Evolutionary conservation across 2,329 filamentous ascomycete genomes (phyloP), one percentile per base, ranked within the genome.

Genomic region (Hansfordia pulvinata): DNA sequence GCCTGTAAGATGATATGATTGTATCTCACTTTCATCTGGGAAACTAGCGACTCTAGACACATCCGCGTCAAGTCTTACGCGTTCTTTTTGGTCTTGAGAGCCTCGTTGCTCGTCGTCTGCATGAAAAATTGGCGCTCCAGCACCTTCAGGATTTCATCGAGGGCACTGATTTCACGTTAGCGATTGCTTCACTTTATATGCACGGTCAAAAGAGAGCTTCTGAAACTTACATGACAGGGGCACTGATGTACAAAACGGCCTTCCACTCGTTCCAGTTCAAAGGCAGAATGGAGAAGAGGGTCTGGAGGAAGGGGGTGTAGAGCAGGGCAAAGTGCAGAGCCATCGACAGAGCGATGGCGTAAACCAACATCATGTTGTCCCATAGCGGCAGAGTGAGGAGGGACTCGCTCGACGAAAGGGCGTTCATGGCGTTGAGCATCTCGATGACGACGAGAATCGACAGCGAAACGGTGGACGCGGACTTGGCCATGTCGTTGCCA

Each of bases 351-450:
- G 69, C 64, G 47, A 98, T 93, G 35, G 90, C 92, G 44, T 93
- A 93, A 29, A 98, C 83, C 11, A 98, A 76, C 68, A 93, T 90
- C 78, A 93, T 90, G 60, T 98, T 98, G 49, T 88, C 74, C 88
- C 88, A 94, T n/a, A 98, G 63, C 8, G 86, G 88, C 35, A 98
- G 70, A 3, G 86, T 94, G 30, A 98, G 57, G 9, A 98, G 73
- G 10, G 83, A 93, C 56, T 98, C 90, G 53, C 83, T 93, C 1
- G 85, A 93, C 2, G 85, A 94, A 17, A 98, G 69, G 1, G 88
- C 90, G 49, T 98, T 98, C 79, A 96, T 88, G 42, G 90, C 90
- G 57, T 98, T 98, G 50, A 98, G 71, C 90, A 98, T 98, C 60
- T 98, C 90, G 46, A 98, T 96, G 33, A 94, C 85, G 23, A 98